These are phyloP conservation scores for Penstemon barbatus DNA, from an alignment of 257 asterid species.

Conservation along the genomic window DNA sequence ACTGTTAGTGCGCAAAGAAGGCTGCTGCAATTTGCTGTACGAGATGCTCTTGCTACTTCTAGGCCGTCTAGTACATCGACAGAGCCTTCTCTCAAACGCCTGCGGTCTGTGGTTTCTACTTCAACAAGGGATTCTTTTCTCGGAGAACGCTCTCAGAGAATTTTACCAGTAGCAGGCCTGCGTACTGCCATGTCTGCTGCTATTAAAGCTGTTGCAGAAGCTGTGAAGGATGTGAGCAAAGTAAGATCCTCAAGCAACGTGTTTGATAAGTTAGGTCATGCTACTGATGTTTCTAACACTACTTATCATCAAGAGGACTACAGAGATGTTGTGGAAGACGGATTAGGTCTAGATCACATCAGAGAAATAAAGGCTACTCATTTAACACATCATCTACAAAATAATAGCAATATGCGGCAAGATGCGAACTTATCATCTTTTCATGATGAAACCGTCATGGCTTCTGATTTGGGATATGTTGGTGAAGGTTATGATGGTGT, in stretches of 20 bases:
- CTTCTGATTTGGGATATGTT: conserved; percentile 42
- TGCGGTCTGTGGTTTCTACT: conserved; percentile 82
- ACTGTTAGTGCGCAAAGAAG: conserved; percentile 75
- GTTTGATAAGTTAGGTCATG: conserved; percentile 87
- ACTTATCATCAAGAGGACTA: conserved; percentile 37
- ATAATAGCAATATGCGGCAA: conserved; percentile 37
- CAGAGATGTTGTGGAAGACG: conserved; percentile 44
- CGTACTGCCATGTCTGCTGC: conserved; percentile 67
- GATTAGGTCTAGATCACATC: conserved; percentile 38
- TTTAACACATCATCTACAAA: conserved; percentile 38
- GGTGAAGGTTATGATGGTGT: conserved; percentile 29
- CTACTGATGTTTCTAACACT: conserved; percentile 41
- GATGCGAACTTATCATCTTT: conserved; percentile 38
- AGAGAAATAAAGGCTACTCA: conserved; percentile 37
- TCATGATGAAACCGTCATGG: conserved; percentile 40
- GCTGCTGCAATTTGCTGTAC: conserved; percentile 88
- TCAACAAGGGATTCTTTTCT: conserved; percentile 44
- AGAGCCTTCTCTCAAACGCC: conserved; percentile 72
- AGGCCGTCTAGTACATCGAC: conserved; percentile 47
- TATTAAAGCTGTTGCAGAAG: conserved; percentile 82
- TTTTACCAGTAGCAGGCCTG: conserved; percentile 40
- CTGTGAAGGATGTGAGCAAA: conserved; percentile 74
- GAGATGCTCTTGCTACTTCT: conserved; percentile 87
- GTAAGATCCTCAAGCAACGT: conserved; percentile 63
- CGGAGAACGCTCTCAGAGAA: conserved; percentile 57